phyloP scores from a whole-genome alignment of 805 yeast genomes.

The Saccharomycopsis malanga region DNA sequence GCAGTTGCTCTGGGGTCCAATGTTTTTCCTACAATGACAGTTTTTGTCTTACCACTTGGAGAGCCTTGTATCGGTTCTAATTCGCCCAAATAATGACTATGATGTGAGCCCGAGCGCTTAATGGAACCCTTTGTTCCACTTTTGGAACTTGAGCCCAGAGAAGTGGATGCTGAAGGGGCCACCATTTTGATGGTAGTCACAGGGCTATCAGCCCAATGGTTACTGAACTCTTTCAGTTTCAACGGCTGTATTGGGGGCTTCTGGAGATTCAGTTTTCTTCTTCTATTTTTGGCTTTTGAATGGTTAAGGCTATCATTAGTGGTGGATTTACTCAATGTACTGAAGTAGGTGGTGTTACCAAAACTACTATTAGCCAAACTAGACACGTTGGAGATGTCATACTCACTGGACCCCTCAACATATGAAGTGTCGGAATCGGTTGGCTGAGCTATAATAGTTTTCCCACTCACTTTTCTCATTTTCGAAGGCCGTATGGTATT shows the following conservation, averaged over 20 bases:
- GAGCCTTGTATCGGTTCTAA: conserved; percentile 16
- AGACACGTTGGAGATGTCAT: background rate
- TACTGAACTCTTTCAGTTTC: background rate
- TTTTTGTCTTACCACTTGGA: background rate
- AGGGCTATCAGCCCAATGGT: background rate
- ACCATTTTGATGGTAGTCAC: conserved; percentile 1
- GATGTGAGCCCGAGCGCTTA: no score
- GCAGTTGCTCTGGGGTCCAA: background rate
- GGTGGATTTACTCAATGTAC: conserved; percentile 15
- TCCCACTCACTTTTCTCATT: conserved; percentile 20
- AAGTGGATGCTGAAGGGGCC: background rate
- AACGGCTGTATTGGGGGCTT: conserved; percentile 22
- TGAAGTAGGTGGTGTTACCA: conserved; percentile 4
- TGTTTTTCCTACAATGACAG: background rate
- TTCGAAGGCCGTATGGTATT: conserved; percentile 23
- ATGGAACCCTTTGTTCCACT: no score
- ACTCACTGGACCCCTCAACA: background rate
- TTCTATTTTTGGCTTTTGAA: conserved; percentile 10
- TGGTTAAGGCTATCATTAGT: conserved; percentile 19
- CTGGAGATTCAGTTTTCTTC: conserved; percentile 14
- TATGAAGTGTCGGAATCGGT: conserved; percentile 4
- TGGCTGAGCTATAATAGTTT: conserved; percentile 15
- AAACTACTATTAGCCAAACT: conserved; percentile 5
- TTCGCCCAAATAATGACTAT: background rate
- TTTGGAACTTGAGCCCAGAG: no score